Evolutionary conservation across 495 filamentous ascomycete species (phyloP).

Genomic region (Aspergillus asperescens): DNA sequence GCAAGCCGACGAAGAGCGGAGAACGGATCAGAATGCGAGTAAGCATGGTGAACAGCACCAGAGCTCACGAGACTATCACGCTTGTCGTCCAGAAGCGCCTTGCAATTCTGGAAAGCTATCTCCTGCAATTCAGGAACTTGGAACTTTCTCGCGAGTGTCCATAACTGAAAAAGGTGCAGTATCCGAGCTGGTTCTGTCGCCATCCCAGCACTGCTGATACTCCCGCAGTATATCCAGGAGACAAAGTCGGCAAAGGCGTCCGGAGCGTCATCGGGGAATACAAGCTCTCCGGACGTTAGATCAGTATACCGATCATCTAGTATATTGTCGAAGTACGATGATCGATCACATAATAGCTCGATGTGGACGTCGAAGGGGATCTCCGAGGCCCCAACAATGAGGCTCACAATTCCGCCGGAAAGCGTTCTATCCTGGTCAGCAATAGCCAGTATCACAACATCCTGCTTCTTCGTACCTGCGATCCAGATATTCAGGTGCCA

Average conservation of each 20-base stretch:
- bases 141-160: neutral
- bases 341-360: conserved; percentile 1
- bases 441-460: neutral
- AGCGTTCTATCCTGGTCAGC: neutral
- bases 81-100: neutral
- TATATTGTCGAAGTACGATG: neutral
- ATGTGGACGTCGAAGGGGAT: conserved; percentile 2
- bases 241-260: conserved; percentile 1
- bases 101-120: neutral
- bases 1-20: neutral
- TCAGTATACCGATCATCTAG: neutral
- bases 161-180: neutral
- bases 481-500: neutral
- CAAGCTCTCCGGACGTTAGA: neutral
- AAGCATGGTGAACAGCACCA: neutral
- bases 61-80: neutral
- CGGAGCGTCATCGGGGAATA: neutral
- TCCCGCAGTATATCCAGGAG: neutral
- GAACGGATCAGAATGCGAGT: neutral
- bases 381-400: neutral
- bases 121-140: neutral
- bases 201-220: neutral
- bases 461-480: neutral
- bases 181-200: neutral
- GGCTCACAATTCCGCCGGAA: neutral